Evolutionary conservation across 75 land plant species (phyloP), one percentile per base, ranked within the genome.

Genomic region (Pinus albicaulis): DNA sequence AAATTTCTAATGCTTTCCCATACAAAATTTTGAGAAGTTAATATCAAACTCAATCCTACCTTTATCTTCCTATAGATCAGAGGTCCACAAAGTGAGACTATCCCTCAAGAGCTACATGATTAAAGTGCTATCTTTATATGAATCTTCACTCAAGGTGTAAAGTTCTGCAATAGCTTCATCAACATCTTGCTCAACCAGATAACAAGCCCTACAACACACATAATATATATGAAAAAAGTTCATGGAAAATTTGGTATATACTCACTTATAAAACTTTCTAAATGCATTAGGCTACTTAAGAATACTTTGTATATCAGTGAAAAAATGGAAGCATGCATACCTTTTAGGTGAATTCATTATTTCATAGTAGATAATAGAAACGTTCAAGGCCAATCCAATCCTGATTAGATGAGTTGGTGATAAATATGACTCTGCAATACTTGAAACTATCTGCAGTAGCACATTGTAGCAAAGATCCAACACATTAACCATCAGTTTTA

Each of bases 91-190:
- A 26, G 87, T 82, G 25, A 85, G 87, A 55, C 82, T 85, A 48
- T 85, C 87, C 64, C 84, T 78, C 55, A 84, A 76, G 53, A 85
- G 81, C 66, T 87, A 84, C 89, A 87, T 85, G 38, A 87, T 87
- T 22, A 85, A 70, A 66, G 87, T 87, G 68, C 89, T 87, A 62
- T 87, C 89, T 63, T 87, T 85, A 79, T 87, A 87, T 1, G 87
- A 85, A n/a, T 87, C 89, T 80, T 87, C 87, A 57, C 87, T 85
- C 25, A 87, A 76, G 12, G 78, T 78, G 36, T 87, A 87, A 77
- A 87, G 83, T 62, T 87, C 89, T 17, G 87, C 83, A 53, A 87
- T 85, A 3, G 89, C 89, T 76, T 85, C 89, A 74, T 87, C 88
- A 77, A 87, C 81, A 16, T 87, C 82, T 80, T 80, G 85, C 76